Percentiles rank a stretch among this genome's conserved stretches.
phyloP scores from a whole-genome alignment of 2,329 filamentous ascomycete species.

The Diplocarpon rosae region DNA sequence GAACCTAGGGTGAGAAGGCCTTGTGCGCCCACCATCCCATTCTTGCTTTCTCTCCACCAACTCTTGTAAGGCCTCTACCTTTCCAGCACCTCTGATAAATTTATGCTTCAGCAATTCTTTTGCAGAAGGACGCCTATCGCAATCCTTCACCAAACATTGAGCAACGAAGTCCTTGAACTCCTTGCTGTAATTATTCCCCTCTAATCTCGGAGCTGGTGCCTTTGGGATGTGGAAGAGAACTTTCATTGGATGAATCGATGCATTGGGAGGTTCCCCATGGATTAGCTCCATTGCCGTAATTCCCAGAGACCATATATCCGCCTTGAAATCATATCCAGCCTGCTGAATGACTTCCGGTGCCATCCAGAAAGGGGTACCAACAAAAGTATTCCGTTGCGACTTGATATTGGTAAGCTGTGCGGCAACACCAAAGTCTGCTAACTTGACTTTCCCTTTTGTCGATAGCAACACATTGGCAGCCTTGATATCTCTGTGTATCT shows the following conservation, averaged over 20 bases:
- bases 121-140: slow-evolving; percentile 71
- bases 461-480: slow-evolving; percentile 94
- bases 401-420: slow-evolving; percentile 96
- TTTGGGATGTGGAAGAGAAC: slow-evolving; percentile 87
- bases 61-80: slow-evolving; percentile 78
- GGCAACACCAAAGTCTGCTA: slow-evolving; percentile 94
- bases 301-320: slow-evolving; percentile 86
- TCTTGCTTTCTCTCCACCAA: slow-evolving; percentile 73
- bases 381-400: slow-evolving; percentile 93
- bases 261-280: slow-evolving; percentile 79
- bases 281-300: slow-evolving; percentile 89
- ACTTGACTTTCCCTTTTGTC: slow-evolving; percentile 79
- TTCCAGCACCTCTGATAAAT: slow-evolving; percentile 80
- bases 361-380: slow-evolving; percentile 97
- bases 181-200: slow-evolving; percentile 68
- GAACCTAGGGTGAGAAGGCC: slow-evolving; percentile 64
- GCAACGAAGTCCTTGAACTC: slow-evolving; percentile 93
- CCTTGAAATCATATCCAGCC: slow-evolving; percentile 74
- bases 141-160: slow-evolving; percentile 85
- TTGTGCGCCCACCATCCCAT: slow-evolving; percentile 64
- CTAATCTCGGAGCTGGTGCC: slow-evolving; percentile 70
- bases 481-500: slow-evolving; percentile 95
- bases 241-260: slow-evolving; percentile 84
- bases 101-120: slow-evolving; percentile 80
- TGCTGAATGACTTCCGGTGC: slow-evolving; percentile 90